Percentiles rank a stretch among this genome's conserved stretches.
phyloP scores from a whole-genome alignment of 768 basidiomycete species.

The Hypholoma fasciculare region DNA sequence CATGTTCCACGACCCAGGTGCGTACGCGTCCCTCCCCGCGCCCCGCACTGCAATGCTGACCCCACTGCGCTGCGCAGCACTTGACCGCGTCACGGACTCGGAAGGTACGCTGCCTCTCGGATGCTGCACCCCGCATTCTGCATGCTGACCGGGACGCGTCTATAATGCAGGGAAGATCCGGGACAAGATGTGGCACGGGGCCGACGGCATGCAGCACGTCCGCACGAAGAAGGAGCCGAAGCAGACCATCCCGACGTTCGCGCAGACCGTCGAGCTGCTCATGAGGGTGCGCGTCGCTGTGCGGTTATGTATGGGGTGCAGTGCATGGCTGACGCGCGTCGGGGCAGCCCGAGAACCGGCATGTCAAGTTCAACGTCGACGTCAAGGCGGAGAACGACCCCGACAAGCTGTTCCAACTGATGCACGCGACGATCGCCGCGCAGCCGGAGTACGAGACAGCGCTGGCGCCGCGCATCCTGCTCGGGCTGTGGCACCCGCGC shows the following conservation, averaged over 20 bases:
- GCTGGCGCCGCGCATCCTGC: slow-evolving; percentile 78
- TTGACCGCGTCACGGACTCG: slow-evolving; percentile 83
- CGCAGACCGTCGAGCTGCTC: slow-evolving; percentile 73
- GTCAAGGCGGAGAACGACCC: slow-evolving; percentile 95
- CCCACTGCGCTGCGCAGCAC: slow-evolving; percentile 32
- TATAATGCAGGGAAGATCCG: slow-evolving; percentile 57
- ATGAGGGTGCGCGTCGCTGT: slow-evolving; percentile 57
- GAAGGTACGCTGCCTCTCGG: slow-evolving; percentile 41
- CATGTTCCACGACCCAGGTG: slow-evolving; percentile 95
- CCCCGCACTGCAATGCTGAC: neutral
- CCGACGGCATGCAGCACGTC: slow-evolving; percentile 72
- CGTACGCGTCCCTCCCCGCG: slow-evolving; percentile 18
- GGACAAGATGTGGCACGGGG: slow-evolving; percentile 71
- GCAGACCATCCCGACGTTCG: slow-evolving; percentile 90
- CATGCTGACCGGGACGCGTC: slow-evolving; percentile 18
- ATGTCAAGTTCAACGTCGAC: slow-evolving; percentile 84
- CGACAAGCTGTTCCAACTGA: slow-evolving; percentile 76
- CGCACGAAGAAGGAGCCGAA: slow-evolving; percentile 78
- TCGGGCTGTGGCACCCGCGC: slow-evolving; percentile 90
- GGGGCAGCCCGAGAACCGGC: slow-evolving; percentile 67
- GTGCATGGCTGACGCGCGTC: neutral
- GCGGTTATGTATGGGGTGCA: no score
- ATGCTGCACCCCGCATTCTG: slow-evolving; percentile 2
- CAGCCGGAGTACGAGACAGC: slow-evolving; percentile 71
- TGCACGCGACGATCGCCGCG: slow-evolving; percentile 64